Percentiles rank a stretch among this genome's conserved stretches.
phyloP scores from a whole-genome alignment of 2,329 filamentous ascomycete genomes.

The Cryphonectria japonica region DNA sequence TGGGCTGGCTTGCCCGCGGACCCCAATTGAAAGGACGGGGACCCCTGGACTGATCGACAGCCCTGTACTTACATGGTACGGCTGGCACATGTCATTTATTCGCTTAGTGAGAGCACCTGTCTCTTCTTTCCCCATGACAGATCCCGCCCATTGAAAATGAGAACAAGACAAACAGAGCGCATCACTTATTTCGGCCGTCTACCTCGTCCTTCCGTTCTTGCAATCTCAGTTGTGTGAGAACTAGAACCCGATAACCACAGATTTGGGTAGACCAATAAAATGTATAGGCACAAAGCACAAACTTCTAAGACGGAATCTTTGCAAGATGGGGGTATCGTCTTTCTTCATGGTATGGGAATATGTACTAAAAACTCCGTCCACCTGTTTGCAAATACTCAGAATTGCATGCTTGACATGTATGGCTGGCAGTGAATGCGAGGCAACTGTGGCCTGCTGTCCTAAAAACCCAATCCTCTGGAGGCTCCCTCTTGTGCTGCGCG shows the following conservation, averaged over 20 bases:
- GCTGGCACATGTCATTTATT: conserved; percentile 1
- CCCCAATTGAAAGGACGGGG: conserved; percentile 11
- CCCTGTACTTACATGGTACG: neutral
- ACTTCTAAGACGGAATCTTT: neutral
- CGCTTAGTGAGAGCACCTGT: neutral
- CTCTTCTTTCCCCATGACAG: neutral
- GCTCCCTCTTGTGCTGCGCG: conserved; percentile 22
- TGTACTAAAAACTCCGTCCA: neutral
- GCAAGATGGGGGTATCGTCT: neutral
- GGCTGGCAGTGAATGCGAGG: neutral
- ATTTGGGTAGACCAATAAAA: neutral
- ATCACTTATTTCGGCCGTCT: neutral
- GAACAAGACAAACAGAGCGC: neutral
- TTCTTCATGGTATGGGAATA: neutral
- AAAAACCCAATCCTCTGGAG: conserved; percentile 24
- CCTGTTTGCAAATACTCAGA: neutral
- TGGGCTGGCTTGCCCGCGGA: conserved; percentile 5
- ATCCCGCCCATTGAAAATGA: neutral
- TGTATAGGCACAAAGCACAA: neutral
- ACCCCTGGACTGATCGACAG: neutral
- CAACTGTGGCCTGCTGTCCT: neutral
- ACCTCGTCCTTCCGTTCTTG: neutral
- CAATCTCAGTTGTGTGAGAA: neutral
- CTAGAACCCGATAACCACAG: neutral
- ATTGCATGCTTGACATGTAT: neutral